These are phyloP conservation scores for Podila epicladia DNA, from an alignment of 192 early-diverging fungal genomes.

Conservation along the genomic window DNA sequence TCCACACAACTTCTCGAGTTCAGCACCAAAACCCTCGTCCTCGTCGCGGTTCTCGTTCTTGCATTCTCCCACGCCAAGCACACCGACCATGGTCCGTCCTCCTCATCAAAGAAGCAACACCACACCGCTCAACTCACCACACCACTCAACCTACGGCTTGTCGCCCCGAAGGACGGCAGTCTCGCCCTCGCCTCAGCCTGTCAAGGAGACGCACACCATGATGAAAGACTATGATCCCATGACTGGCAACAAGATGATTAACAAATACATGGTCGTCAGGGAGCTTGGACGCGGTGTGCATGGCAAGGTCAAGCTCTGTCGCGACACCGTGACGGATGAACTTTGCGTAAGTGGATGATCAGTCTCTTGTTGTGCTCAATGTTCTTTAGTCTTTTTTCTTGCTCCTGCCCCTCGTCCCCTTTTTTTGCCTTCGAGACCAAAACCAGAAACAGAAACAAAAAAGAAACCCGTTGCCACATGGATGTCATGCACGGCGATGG, in stretches of 20 bases:
- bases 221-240: constrained; percentile 83
- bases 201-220: constrained; percentile 88
- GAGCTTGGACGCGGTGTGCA: constrained; percentile 95
- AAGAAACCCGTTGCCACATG: background rate
- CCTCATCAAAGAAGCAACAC: constrained; percentile 33
- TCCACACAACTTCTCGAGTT: constrained; percentile 19
- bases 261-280: constrained; percentile 91
- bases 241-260: constrained; percentile 95
- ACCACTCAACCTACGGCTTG: constrained; percentile 20
- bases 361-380: background rate
- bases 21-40: constrained; percentile 26
- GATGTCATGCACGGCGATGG: background rate
- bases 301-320: constrained; percentile 94
- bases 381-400: background rate
- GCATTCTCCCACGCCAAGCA: constrained; percentile 37
- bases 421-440: constrained; percentile 3
- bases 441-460: background rate
- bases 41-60: constrained; percentile 40
- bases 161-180: constrained; percentile 23
- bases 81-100: constrained; percentile 38
- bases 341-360: constrained; percentile 68
- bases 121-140: constrained; percentile 23
- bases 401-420: background rate
- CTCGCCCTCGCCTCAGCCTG: constrained; percentile 50
- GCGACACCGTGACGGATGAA: constrained; percentile 83